Evolutionary conservation across 1,139 yeast species (phyloP), one percentile per base, ranked within the genome.

Genomic region (Blastobotrys indianensis): DNA sequence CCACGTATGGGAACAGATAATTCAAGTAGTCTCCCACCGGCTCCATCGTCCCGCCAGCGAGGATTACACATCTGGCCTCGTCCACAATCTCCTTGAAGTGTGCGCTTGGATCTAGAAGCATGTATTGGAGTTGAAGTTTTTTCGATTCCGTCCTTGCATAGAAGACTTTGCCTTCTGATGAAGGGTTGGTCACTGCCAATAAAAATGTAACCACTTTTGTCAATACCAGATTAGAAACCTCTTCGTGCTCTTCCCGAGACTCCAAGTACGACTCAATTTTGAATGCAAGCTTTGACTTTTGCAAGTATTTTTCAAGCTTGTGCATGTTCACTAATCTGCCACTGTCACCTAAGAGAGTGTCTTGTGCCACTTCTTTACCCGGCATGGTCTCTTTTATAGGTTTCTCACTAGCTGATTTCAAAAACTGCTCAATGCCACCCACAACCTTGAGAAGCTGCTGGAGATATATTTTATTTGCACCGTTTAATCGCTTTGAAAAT

Each of bases 21-120:
- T 77, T 72, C 8, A 74, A 65, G 58, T 82, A 85, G 54, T 90
- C 97, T 12, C 72, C 63, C 48, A 82, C 72, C 0, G 98, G 98
- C 59, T 87, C 94, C 97, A 90, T 88, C 0, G 98, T 90, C 13
- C 98, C 98, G 32, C 98, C 98, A 9, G 96, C 94, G 4, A 90
- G 63, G 2, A 90, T 70, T 0, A 90, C 82, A 61, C 94, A 83
- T 53, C 74, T 75, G 0, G 90, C 75, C 31, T 80, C 75, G 5
- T 78, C 77, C 0, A 86, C 77, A 1, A 90, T 70, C 10, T 80
- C 82, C 49, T 73, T 72, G 60, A 90, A 87, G 2, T 79, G 70
- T 43, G 76, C 77, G 47, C 90, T 79, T 1, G 97, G 95, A 58
- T 90, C 96, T 10, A 90, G 68, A 11, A 88, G 66, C 73, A 88